Evolutionary conservation across 2,329 filamentous ascomycete genomes (phyloP).

Genomic region (Cladophialophora psammophila): DNA sequence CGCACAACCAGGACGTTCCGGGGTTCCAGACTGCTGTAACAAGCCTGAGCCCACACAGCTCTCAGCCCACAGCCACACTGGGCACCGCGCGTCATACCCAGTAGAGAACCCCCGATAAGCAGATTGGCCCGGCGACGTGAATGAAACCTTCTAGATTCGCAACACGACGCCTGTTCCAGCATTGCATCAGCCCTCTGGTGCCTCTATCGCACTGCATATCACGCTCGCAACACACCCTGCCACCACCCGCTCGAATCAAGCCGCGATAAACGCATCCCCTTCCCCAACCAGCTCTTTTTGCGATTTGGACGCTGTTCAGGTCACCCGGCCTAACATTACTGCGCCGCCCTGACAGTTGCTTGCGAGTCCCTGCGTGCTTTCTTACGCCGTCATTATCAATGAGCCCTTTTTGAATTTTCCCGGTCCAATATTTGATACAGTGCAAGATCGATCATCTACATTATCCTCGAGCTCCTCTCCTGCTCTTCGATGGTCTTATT

Average conservation of each 20-base stretch:
- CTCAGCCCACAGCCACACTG: constrained; percentile 1
- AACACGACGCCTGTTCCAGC: constrained; percentile 11
- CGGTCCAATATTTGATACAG: constrained; percentile 3
- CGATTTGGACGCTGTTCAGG: background rate
- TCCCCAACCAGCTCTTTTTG: constrained; percentile 5
- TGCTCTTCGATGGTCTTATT: constrained; percentile 3
- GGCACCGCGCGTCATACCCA: background rate
- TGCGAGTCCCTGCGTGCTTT: background rate
- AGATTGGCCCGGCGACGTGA: background rate
- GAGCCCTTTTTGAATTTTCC: constrained; percentile 14
- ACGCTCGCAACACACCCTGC: background rate
- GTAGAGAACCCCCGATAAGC: constrained; percentile 2
- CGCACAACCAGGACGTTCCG: background rate
- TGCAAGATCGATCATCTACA: background rate
- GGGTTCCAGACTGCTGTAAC: constrained; percentile 1
- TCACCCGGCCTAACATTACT: constrained; percentile 20
- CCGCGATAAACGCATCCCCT: constrained; percentile 1
- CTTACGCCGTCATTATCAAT: constrained; percentile 13
- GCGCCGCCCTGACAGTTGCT: constrained; percentile 1
- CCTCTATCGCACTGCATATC: background rate
- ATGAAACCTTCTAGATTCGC: constrained; percentile 13
- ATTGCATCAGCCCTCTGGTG: constrained; percentile 1
- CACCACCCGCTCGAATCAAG: background rate
- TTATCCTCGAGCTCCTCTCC: background rate
- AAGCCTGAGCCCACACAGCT: background rate